phyloP scores from a whole-genome alignment of 1,284 basidiomycete species.

The Cutaneotrichosporon sp. region DNA sequence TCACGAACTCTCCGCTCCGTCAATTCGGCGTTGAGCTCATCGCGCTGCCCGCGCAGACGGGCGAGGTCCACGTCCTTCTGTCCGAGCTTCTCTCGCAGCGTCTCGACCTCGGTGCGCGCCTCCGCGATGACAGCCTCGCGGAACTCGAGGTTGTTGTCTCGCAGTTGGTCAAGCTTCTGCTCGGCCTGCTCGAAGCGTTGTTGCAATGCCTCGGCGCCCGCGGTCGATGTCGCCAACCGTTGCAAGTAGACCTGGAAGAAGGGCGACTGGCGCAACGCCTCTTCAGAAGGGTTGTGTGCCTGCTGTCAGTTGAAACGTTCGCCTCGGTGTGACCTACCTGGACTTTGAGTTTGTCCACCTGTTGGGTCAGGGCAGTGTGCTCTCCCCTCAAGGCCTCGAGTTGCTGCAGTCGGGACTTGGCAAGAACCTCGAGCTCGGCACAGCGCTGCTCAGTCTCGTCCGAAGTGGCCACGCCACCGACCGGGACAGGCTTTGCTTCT shows the following conservation, averaged over 20 bases:
- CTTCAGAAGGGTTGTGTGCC: conserved; percentile 43
- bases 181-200: conserved; percentile 36
- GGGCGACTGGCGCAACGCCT: conserved; percentile 39
- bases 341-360: conserved; percentile 39
- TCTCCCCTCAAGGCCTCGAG: conserved; percentile 35
- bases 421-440: conserved; percentile 40
- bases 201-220: conserved; percentile 39
- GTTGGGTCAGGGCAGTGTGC: conserved; percentile 35
- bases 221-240: conserved; percentile 36
- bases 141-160: conserved; percentile 43
- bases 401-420: conserved; percentile 35
- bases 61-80: conserved; percentile 74
- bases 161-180: conserved; percentile 40
- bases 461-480: conserved; percentile 1
- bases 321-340: conserved; percentile 24
- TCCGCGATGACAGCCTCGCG: conserved; percentile 42
- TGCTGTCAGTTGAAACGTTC: conserved; percentile 18
- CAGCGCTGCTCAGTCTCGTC: conserved; percentile 28
- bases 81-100: conserved; percentile 37
- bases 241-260: conserved; percentile 50
- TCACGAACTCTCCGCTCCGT: conserved; percentile 72
- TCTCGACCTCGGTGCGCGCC: conserved; percentile 40
- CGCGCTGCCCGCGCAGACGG: conserved; percentile 77
- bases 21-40: conserved; percentile 72
- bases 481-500: background rate